phyloP scores from a whole-genome alignment of 495 filamentous ascomycete genomes.

The Neurospora sublineolata region DNA sequence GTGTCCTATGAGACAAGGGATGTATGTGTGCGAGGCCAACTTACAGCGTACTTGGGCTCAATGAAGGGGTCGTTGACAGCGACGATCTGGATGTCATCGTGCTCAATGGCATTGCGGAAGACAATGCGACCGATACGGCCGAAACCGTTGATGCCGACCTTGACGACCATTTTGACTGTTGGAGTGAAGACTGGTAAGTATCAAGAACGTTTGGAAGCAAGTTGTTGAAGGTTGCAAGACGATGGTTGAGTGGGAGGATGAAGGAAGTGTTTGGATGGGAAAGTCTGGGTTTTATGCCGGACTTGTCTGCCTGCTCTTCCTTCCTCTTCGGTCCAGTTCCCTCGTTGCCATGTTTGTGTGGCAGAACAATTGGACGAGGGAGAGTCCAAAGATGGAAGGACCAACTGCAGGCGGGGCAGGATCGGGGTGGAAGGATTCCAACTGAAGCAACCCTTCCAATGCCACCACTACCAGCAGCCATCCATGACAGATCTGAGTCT shows the following conservation, averaged over 20 bases:
- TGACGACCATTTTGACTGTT: constrained; percentile 35
- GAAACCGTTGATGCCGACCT: constrained; percentile 99
- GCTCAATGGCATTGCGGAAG: constrained; percentile 63
- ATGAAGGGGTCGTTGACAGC: constrained; percentile 99
- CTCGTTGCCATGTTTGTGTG: neutral
- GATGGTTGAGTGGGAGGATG: neutral
- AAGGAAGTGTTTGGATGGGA: neutral
- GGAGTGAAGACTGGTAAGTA: neutral
- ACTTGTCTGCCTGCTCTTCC: neutral
- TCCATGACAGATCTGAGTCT: neutral
- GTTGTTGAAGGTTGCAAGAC: neutral
- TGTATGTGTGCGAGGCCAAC: constrained; percentile 24
- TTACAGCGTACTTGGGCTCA: constrained; percentile 92
- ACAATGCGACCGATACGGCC: constrained; percentile 98
- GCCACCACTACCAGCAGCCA: neutral
- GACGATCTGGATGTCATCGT: constrained; percentile 74
- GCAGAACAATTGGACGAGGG: neutral
- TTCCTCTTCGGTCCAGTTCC: neutral
- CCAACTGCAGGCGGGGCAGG: neutral
- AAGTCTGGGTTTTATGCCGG: neutral
- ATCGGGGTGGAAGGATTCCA: neutral
- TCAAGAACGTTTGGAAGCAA: neutral
- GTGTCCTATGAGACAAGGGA: neutral
- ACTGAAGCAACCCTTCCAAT: neutral
- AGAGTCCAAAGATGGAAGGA: neutral